Evolutionary conservation across 2,329 filamentous ascomycete genomes (phyloP), one percentile per base, ranked within the genome.

Genomic region (Didymella pinodella): DNA sequence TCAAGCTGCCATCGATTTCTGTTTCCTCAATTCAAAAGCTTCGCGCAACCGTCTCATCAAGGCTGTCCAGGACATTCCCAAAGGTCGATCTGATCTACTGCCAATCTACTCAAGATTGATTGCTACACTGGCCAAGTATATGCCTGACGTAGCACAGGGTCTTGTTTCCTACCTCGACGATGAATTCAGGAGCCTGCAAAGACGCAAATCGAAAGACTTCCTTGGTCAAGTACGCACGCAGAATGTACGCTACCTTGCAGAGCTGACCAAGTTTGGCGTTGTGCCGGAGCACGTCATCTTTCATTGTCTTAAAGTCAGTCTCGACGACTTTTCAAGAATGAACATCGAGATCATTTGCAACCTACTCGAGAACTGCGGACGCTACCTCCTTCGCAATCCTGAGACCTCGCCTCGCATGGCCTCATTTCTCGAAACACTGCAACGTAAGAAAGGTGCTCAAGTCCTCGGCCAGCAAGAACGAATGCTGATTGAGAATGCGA

Each of bases 291-390:
- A 99, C 77, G 94, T 99, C 64, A 96, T 99, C 53, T 99, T 99
- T 74, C 95, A 99, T 74, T 99, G 95, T 74, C 87, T 99, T 69
- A 99, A 97, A 77, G 94, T 99, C 75, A 96, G 94, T 67, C 81
- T 99, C 28, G 95, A 99, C 70, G 95, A 99, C 72, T 99, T 99
- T 73, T 97, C 95, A 2, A 87, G 94, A 61, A 97, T 97, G 91
- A 99, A 99, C 72, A 97, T 99, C 64, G 96, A 99, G 77, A 97
- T 99, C 68, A 94, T 99, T 64, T 96, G 93, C 71, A 96, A 96
- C 71, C 83, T 99, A 28, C 84, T 99, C 22, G 95, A 99, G 76
- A 98, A 98, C 65, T 99, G 96, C 72, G 95, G 95, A 43, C 88
- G 95, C 18, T 99, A 97, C 77, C 82, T 99, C 22, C 84, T 99